Conservation (phyloP, 2,329 filamentous ascomycete genomes). For the Beauveria medogensis region DNA sequence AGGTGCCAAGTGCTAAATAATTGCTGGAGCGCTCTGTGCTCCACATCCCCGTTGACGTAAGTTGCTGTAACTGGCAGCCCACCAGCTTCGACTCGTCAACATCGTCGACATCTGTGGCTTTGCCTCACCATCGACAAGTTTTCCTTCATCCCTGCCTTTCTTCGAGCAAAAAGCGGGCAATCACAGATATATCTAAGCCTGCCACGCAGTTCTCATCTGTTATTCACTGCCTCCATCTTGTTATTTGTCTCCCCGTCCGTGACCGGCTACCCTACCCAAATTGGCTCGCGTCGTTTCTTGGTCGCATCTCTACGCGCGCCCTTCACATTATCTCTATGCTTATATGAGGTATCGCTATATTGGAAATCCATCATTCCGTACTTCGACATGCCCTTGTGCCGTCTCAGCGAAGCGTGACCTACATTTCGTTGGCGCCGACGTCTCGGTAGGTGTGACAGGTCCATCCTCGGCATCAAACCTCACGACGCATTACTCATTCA, state of each 20-base stretch:
- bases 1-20: background rate
- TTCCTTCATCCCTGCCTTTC: background rate
- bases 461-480: background rate
- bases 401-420: background rate
- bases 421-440: background rate
- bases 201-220: background rate
- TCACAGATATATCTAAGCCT: background rate
- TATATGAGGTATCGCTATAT: background rate
- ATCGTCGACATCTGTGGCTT: background rate
- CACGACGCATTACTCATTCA: background rate
- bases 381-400: background rate
- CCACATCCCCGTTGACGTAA: slow-evolving; percentile 10
- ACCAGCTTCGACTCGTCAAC: slow-evolving; percentile 1
- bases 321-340: background rate
- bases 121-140: background rate
- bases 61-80: background rate
- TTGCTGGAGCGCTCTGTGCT: background rate
- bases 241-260: background rate
- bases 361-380: background rate
- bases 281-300: background rate
- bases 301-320: background rate
- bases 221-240: background rate
- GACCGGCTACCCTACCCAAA: background rate
- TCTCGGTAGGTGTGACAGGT: background rate
- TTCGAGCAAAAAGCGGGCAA: background rate